Base-by-base conservation (phyloP, 805 yeast species). In the Saturnispora hagleri region DNA sequence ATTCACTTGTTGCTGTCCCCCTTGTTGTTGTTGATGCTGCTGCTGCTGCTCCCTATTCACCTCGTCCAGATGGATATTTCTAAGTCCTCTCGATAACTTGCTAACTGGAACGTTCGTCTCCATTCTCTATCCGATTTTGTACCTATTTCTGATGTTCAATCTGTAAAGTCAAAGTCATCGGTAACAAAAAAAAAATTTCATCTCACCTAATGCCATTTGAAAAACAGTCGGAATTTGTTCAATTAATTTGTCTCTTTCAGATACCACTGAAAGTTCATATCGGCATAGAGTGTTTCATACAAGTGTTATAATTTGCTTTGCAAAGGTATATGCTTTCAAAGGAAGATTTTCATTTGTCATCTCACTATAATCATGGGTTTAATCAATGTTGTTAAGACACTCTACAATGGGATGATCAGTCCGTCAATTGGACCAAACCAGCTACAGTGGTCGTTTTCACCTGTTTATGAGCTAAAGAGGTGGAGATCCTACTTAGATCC, bases 1-100 rank as follows among this genome's bases (percentile, higher is more conserved):
- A 38, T 17, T 38, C 4, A 65, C 63, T 43, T 60, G 55, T 38
- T 47, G 46, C 42, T 47, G 47, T 45, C 41, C 31, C 41, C 22
- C 22, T n/a, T 36, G 41, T 20, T 36, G 41, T n/a, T 36, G 41
- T n/a, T 36, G 41, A 12, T 36, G 41, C 22, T 36, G 41, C 40
- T 36, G 41, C 40, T 35, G 40, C 22, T 36, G 41, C 41, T 36
- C 22, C 22, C n/a, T 31, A 17, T 38, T 38, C 7, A 20, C 42
- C 13, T 38, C 42, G 13, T 38, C 42, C 42, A 38, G 13, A 17
- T 38, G 42, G 15, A 38, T 38, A 12, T 38, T 38, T 38, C 42
- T 38, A 13, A 38, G 42, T 18, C 42, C 42, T 38, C 42, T 38
- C 24, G 42, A 38, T 38, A 38, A 18, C 15, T 38, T 38, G 15